Conservation (phyloP, 2,329 filamentous ascomycete genomes). For the Monilinia aucupariae region DNA sequence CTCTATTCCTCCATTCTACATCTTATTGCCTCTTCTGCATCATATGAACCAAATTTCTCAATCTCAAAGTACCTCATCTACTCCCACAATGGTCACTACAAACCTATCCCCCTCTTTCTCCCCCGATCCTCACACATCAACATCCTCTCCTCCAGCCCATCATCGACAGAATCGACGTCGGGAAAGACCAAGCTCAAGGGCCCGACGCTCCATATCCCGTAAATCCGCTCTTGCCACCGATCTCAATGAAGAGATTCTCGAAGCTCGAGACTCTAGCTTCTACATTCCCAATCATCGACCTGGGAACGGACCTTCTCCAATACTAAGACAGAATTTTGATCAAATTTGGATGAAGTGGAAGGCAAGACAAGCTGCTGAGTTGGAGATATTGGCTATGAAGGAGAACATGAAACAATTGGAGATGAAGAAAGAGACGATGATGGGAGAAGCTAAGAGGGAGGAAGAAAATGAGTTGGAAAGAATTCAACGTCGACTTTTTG, state of each 20-base stretch:
- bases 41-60: background rate
- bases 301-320: conserved; percentile 25
- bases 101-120: background rate
- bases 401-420: conserved; percentile 1
- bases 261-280: conserved; percentile 28
- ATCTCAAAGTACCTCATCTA: background rate
- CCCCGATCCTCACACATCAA: background rate
- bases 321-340: conserved; percentile 33
- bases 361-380: conserved; percentile 27
- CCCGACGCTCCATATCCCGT: conserved; percentile 30
- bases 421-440: conserved; percentile 2
- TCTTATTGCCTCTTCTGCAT: background rate
- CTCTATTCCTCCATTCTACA: background rate
- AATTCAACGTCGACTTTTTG: conserved; percentile 29
- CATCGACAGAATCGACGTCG: conserved; percentile 33
- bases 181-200: conserved; percentile 33
- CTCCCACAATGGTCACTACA: background rate
- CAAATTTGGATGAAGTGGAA: conserved; percentile 34
- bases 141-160: conserved; percentile 17
- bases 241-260: conserved; percentile 27
- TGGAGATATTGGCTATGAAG: background rate
- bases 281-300: conserved; percentile 22
- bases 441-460: conserved; percentile 21
- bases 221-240: conserved; percentile 28
- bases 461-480: conserved; percentile 27